Base-by-base conservation (phyloP, 345 rosid genomes). In the Carallia pectinifolia region DNA sequence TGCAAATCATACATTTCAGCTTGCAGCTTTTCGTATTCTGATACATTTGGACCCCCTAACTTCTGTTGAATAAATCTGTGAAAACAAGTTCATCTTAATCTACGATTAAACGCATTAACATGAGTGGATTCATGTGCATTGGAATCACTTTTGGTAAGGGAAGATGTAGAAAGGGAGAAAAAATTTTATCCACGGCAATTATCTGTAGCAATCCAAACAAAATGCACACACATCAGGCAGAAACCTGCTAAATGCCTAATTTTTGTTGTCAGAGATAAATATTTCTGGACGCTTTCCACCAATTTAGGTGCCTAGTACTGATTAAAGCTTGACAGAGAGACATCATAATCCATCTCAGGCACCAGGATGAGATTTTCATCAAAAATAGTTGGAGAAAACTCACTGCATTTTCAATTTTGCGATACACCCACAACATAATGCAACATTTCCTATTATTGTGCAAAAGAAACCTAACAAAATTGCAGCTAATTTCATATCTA, bases 21-120 rank as follows among this genome's bases (percentile, higher is more conserved):
- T 79, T 92, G 96, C 71, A 92, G 85, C 86, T 87, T 94, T 80
- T 92, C 91, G 62, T 85, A 89, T 53, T 94, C 96, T 7, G 90
- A 80, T 44, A 82, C 71, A 44, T 85, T 84, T 38, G 92, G 96
- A 75, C 92, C 95, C 8, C 96, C 95, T 80, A 91, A 77, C 76
- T 91, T 90, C 38, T 94, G 88, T 74, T 94, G 98, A 71, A 91
- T 70, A 38, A 91, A 94, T 77, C 97, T 94, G 83, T 34, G 58
- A 55, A 53, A 67, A 70, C 54, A 66, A 58, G 52, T 67, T 16
- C 9, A 58, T 52, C 30, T 62, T 39, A 44, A 62, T 5, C 19
- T 2, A 44, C 60, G 17, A 39, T 10, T 36, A 34, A 17, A n/a
- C 1, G 47, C 15, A 34, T 13, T 38, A 38, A 31, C 15, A 12